Percentiles rank a stretch among this genome's conserved stretches.
Conservation (phyloP, 2,329 filamentous ascomycete species). For the Chrysoporthe cubensis region DNA sequence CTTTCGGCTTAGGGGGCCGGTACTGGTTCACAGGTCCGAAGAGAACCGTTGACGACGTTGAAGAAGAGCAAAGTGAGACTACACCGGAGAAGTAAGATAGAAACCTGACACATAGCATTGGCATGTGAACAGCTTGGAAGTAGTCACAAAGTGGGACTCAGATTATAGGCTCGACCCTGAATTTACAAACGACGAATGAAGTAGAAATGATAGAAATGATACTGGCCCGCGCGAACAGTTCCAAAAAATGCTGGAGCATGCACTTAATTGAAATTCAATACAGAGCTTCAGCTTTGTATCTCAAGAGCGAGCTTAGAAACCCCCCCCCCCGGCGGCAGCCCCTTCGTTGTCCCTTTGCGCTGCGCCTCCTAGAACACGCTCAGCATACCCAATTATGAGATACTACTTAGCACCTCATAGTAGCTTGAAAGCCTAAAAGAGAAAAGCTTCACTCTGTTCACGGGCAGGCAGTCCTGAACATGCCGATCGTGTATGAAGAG, state of each 20-base stretch:
- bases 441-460: not conserved
- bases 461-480: no score
- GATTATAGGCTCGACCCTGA: no score
- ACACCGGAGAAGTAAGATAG: not conserved
- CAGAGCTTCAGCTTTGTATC: not conserved
- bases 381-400: not conserved
- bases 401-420: not conserved
- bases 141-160: no score
- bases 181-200: no score
- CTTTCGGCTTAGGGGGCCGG: slow-evolving; percentile 39
- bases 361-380: not conserved
- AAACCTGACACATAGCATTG: not conserved
- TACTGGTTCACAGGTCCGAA: slow-evolving; percentile 44
- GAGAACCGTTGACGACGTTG: slow-evolving; percentile 38
- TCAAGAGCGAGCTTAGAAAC: not conserved
- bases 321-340: not conserved
- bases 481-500: no score
- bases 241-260: not conserved
- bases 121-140: not conserved
- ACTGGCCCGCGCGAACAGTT: not conserved
- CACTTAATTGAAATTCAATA: not conserved
- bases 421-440: not conserved
- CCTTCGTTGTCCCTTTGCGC: not conserved
- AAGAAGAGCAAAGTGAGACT: not conserved
- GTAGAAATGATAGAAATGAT: not conserved